These are phyloP conservation scores for Puccinia triticina DNA, from an alignment of 1,284 basidiomycete genomes.

Conservation along the genomic window DNA sequence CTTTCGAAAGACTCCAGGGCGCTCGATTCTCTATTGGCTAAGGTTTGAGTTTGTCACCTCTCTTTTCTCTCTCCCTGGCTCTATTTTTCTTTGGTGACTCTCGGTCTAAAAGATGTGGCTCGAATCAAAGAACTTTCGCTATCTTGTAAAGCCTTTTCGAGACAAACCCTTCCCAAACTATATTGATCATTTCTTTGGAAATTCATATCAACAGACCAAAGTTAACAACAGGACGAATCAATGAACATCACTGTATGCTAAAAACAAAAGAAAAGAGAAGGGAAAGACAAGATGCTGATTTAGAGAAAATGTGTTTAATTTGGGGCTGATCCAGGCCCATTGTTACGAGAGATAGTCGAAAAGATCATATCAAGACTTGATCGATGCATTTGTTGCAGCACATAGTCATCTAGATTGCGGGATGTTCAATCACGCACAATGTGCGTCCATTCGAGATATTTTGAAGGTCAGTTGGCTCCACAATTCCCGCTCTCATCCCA, in stretches of 20 bases:
- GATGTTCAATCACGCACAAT: conserved; percentile 90
- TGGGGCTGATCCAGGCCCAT: conserved; percentile 68
- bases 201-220: too few relatives aligned
- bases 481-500: neutral
- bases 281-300: neutral
- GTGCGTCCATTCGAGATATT: conserved; percentile 88
- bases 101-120: neutral
- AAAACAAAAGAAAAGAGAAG: too few relatives aligned
- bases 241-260: too few relatives aligned
- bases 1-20: conserved; percentile 71
- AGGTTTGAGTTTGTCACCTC: conserved; percentile 67
- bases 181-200: too few relatives aligned
- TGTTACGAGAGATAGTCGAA: conserved; percentile 81
- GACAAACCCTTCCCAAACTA: too few relatives aligned
- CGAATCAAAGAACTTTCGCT: too few relatives aligned
- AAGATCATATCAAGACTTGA: conserved; percentile 87
- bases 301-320: conserved; percentile 19
- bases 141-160: too few relatives aligned
- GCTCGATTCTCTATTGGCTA: conserved; percentile 75
- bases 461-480: conserved; percentile 68
- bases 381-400: conserved; percentile 85
- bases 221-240: too few relatives aligned
- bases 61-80: too few relatives aligned
- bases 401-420: conserved; percentile 71
- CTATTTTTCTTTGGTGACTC: neutral